Evolutionary conservation across 2,329 filamentous ascomycete genomes (phyloP).

Genomic region (Clonostachys chloroleuca): DNA sequence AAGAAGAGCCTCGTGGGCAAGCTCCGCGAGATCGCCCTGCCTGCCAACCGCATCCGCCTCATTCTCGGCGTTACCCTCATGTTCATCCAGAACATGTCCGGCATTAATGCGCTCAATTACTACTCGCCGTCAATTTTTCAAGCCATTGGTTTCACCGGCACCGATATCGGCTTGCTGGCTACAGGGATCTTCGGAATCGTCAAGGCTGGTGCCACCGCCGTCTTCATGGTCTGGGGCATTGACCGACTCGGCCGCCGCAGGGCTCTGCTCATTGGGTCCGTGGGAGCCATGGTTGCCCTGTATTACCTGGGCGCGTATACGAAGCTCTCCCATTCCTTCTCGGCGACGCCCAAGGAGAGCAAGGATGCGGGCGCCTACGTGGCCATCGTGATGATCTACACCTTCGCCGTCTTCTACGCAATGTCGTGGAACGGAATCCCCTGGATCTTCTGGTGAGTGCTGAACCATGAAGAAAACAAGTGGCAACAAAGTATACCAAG

Average conservation of each 20-base stretch:
- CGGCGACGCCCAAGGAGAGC: neutral
- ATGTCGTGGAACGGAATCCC: conserved; percentile 4
- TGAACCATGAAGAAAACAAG: conserved; percentile 1
- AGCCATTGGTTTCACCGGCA: conserved; percentile 55
- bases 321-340: conserved; percentile 7
- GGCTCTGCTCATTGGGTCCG: conserved; percentile 5
- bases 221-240: conserved; percentile 7
- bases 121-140: conserved; percentile 61
- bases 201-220: conserved; percentile 25
- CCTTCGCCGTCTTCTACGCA: conserved; percentile 5
- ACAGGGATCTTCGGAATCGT: conserved; percentile 64
- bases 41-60: conserved; percentile 40
- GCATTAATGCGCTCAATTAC: conserved; percentile 64
- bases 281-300: conserved; percentile 6
- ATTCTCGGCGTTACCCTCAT: conserved; percentile 49
- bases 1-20: too few species aligned
- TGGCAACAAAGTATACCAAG: neutral
- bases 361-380: conserved; percentile 5
- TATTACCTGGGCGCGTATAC: conserved; percentile 7
- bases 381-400: conserved; percentile 7
- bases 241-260: conserved; percentile 7
- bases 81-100: conserved; percentile 22
- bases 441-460: conserved; percentile 9
- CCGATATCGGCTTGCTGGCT: conserved; percentile 52
- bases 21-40: neutral